Evolutionary conservation across 495 filamentous ascomycete species (phyloP).

Genomic region (Penicillium coffeae): DNA sequence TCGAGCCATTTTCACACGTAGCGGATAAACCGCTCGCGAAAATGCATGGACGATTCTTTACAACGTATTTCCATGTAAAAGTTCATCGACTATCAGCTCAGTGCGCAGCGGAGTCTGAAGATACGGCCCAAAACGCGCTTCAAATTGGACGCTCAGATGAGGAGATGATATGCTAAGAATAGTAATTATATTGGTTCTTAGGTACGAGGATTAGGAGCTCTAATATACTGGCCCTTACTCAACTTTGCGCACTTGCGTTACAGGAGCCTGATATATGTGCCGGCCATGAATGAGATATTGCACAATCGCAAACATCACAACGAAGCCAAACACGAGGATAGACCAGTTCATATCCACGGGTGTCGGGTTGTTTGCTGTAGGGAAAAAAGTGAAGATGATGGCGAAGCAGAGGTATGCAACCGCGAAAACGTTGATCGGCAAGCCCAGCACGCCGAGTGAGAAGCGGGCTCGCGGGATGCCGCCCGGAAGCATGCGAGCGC

Average conservation of each 20-base stretch:
- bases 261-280: conserved; percentile 40
- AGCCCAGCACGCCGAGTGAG: conserved; percentile 20
- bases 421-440: conserved; percentile 25
- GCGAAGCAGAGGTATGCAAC: conserved; percentile 26
- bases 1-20: no score
- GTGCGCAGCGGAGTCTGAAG: no score
- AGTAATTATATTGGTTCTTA: neutral
- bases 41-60: no score
- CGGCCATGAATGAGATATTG: conserved; percentile 42
- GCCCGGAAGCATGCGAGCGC: conserved; percentile 19
- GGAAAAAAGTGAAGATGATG: conserved; percentile 48
- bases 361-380: conserved; percentile 28
- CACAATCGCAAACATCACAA: conserved; percentile 39
- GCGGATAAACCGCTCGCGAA: no score
- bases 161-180: neutral
- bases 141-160: neutral
- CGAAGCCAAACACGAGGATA: conserved; percentile 37
- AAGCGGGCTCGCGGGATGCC: conserved; percentile 24
- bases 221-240: conserved; percentile 4
- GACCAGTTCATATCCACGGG: conserved; percentile 42
- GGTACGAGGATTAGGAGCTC: no score
- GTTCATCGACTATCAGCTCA: no score
- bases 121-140: no score
- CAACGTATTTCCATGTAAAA: no score
- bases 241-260: conserved; percentile 24